Evolutionary conservation across 805 yeast species (phyloP), one percentile per base, ranked within the genome.

Genomic region (Komagataella pastoris): DNA sequence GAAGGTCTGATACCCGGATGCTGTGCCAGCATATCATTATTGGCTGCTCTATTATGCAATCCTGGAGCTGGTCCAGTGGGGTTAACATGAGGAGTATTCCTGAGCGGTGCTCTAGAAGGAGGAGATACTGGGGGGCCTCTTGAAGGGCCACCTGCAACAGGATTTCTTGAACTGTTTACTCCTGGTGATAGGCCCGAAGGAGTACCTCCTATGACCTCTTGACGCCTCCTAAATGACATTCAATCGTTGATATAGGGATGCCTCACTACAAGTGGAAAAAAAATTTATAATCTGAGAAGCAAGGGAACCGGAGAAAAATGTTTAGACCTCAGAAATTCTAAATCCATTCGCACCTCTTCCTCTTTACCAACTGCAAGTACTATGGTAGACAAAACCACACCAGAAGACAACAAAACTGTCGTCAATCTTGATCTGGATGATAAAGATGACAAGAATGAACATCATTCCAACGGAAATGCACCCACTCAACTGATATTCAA

Each of bases 1-100:
- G 97, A 89, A 0, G 97, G 95, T 55, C 81, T 74, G 2, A 85
- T 70, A 2, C 85, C 89, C 0, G 82, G 82, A 61, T 81, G 75
- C 7, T 46, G 36, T 4, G 47, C 19, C n/a, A 24, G 24, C n/a
- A 10, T 30, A n/a, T 30, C 40, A 30, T 30, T 30, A 30, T 10
- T 30, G 40, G 40, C 3, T 8, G n/a, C 40, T 8, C 40, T 30
- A 30, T 30, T 30, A 10, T 30, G 40, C 14, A 30, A 8, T 30
- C 40, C 40, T 30, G 40, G 40, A 10, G 6, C 14, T 30, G 40
- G 40, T 10, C 40, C 14, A 8, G 40, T 30, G 5, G 40, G 40
- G 14, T 5, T 8, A 10, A 10, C 40, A 14, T 30, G 40, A 30
- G 40, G 40, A 30, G 6, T 14, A 8, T 10, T 30, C 12, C 40